These are phyloP conservation scores for Monosporascus ibericus DNA, from an alignment of 2,329 filamentous ascomycete genomes.

Conservation along the genomic window DNA sequence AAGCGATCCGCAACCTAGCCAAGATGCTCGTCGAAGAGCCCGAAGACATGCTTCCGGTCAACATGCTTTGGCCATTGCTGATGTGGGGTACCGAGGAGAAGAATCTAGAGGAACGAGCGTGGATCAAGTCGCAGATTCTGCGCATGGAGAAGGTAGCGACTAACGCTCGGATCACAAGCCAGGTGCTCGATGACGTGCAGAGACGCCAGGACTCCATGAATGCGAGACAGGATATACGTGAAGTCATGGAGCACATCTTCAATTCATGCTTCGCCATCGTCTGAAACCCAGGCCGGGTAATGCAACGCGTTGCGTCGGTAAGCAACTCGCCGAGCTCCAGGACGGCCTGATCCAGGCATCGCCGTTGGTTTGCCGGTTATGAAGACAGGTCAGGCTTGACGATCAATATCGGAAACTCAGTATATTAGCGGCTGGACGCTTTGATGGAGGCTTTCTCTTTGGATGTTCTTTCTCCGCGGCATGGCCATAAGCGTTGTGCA, in stretches of 20 bases:
- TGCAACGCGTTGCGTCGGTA: too few species aligned
- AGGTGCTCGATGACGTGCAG: slow-evolving; percentile 41
- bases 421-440: too few species aligned
- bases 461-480: too few species aligned
- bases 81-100: slow-evolving; percentile 51
- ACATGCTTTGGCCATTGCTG: slow-evolving; percentile 51
- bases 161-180: slow-evolving; percentile 38
- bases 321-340: too few species aligned
- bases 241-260: slow-evolving; percentile 43
- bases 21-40: slow-evolving; percentile 36
- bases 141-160: slow-evolving; percentile 39
- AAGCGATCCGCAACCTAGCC: slow-evolving; percentile 42
- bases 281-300: slow-evolving; percentile 16
- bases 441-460: too few species aligned
- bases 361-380: too few species aligned
- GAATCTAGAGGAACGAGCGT: slow-evolving; percentile 37
- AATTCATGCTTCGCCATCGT: slow-evolving; percentile 49
- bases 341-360: too few species aligned
- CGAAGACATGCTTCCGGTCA: slow-evolving; percentile 44
- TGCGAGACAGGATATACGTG: slow-evolving; percentile 36
- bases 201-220: slow-evolving; percentile 34
- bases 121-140: slow-evolving; percentile 45
- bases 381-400: too few species aligned
- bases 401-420: too few species aligned
- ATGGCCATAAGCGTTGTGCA: neutral